Base-by-base conservation (phyloP, 2,329 filamentous ascomycete genomes). In the Cercospora beticola region DNA sequence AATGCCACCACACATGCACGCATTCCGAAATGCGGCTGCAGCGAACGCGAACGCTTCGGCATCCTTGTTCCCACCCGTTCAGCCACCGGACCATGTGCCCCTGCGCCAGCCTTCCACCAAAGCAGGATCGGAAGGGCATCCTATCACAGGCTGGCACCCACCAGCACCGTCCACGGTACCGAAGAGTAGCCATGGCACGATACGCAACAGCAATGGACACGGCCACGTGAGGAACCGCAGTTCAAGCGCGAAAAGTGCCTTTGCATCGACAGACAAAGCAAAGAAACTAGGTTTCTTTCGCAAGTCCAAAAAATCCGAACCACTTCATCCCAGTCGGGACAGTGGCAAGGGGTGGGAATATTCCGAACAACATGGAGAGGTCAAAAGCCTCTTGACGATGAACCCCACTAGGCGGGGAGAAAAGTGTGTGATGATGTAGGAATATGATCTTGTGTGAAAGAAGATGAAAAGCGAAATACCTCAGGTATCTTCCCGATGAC, bases 81-180 rank as follows among this genome's bases (percentile, higher is more conserved):
- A 74, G 31, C 58, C 72, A 0, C 36, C 70, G 23, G 72, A 77
- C 67, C 76, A 75, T 54, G 73, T 78, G 3, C 77, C 76, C 1
- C 65, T 74, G 10, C 74, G 71, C 16, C 69, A 66, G 31, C 65
- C 59, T 12, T 70, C 68, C 14, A 67, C 67, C 23, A 70, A 69
- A 23, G 71, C 74, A 10, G 75, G 77, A 9, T 74, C 72, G 1
- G 74, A 74, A 1, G 73, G 74, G 2, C 77, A 79, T 63, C 77
- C 77, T 1, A 70, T 79, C 61, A 78, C 75, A 5, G 76, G 72
- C 2, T 79, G 78, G 78, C 75, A 76, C 69, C 78, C 78, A 6
- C 77, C 77, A 3, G 76, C 76, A 1, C 67, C 72, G 18, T 67
- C 68, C 3, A 66, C 64, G 9, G n/a, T 57, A 18, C 46, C 62